Evolutionary conservation across 306 rosid species (phyloP), one percentile per base, ranked within the genome.

Genomic region (Vicia villosa): DNA sequence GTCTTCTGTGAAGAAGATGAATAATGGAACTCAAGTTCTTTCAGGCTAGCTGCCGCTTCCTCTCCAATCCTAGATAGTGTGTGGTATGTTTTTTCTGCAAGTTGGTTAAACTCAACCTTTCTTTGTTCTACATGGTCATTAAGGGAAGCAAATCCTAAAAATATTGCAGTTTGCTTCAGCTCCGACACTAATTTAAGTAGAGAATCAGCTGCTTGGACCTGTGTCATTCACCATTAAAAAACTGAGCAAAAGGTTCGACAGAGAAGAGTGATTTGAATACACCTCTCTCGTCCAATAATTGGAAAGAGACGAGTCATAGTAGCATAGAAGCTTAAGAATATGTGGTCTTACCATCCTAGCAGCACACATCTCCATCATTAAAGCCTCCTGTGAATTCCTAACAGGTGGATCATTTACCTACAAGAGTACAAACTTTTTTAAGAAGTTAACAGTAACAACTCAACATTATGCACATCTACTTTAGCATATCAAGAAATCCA

Each of bases 91-190:
- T 83, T 84, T 81, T 90, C 91, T 8, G 77, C 89, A 59, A 84
- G 80, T 51, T 84, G 91, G 71, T 86, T 75, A 66, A 90, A 90
- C 71, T 90, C 97, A 16, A 75, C 77, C 37, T 60, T 84, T 80
- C 96, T 88, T 77, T 90, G 91, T 64, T 91, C 94, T 65, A 85
- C 97, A 43, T 91, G 96, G 60, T 89, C 96, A 69, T 91, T 91
- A 32, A 91, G 90, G 16, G 96, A 91, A 34, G 94, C 97, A 81
- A 93, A 90, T 54, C 96, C 98, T 1, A 97, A 91, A 79, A 93
- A 93, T 22, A 92, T 87, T 64, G 96, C 96, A 1, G 95, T 86
- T 69, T 92, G 98, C 84, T 92, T 90, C 79, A 92, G 77, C 83
- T 88, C 96, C 1, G 91, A 86, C 56, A 92, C 96, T 72, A 88